These are phyloP conservation scores for Globisporangium camurandrum DNA, from an alignment of 352 stramenopile species.

Conservation along the genomic window DNA sequence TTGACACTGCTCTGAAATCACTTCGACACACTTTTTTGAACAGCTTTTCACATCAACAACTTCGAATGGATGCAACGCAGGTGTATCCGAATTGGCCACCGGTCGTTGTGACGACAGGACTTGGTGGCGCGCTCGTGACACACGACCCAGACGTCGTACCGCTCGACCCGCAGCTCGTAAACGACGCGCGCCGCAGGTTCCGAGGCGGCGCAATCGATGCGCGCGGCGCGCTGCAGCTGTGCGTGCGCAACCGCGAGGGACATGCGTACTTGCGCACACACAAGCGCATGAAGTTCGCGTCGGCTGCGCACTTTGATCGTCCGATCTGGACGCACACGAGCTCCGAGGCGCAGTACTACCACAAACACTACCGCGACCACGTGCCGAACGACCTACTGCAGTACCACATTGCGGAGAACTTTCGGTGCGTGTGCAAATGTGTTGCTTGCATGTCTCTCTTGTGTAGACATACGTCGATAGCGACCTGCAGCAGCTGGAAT, in stretches of 20 bases:
- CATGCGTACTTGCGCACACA: conserved; percentile 47
- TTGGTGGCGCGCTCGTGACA: conserved; percentile 39
- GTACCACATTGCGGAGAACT: conserved; percentile 22
- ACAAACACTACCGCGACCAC: conserved; percentile 29
- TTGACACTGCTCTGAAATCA: too few relatives aligned
- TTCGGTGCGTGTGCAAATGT: conserved; percentile 31
- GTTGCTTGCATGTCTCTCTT: not conserved
- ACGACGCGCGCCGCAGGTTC: conserved; percentile 35
- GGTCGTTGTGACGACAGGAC: conserved; percentile 34
- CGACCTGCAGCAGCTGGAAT: not conserved
- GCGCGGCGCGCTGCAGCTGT: conserved; percentile 33
- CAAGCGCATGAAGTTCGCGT: conserved; percentile 25
- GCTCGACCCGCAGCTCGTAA: conserved; percentile 35
- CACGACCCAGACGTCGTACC: conserved; percentile 40
- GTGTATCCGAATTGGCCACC: conserved; percentile 51
- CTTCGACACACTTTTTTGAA: too few relatives aligned
- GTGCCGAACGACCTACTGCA: conserved; percentile 41
- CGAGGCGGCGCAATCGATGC: conserved; percentile 37
- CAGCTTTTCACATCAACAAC: not conserved
- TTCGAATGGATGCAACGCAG: conserved; percentile 44
- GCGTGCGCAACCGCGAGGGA: conserved; percentile 43
- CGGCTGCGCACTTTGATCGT: not conserved
- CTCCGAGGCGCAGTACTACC: conserved; percentile 22
- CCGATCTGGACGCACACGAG: conserved; percentile 1
- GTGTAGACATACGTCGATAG: not conserved